Evolutionary conservation across 2,329 filamentous ascomycete genomes (phyloP), one percentile per base, ranked within the genome.

Genomic region (Sporothrix schenckii): DNA sequence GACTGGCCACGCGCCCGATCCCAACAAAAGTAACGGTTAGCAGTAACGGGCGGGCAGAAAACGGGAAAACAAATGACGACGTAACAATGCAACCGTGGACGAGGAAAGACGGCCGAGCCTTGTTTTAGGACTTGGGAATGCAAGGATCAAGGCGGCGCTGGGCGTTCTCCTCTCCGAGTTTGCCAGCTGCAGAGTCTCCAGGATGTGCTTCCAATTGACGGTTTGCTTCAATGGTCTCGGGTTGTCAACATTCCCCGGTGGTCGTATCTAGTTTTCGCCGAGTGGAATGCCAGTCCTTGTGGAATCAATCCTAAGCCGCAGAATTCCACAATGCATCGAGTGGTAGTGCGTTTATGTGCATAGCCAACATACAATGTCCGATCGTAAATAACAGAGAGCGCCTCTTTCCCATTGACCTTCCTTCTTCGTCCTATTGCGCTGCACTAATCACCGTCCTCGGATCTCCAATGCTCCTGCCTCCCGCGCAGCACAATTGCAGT

Each of bases 41-140:
- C 24, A 16, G 14, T 50, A 65, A 50, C 44, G 61, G 61, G 63
- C 47, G 49, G 63, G 44, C 21, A 53, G 47, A 27, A 66, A 54
- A 53, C 27, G 49, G 49, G 47, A n/a, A 66, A 66, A 44, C 49
- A 44, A 41, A 41, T 56, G 34, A 67, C 65, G 49, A 67, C 65
- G 65, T 67, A 67, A 66, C 27, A 66, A 66, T 66, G 30, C 63
- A 53, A 66, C 63, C 44, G 44, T 66, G 50, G 58, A 47, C 47
- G 58, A 61, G 58, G 49, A n/a, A 63, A 44, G 58, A 63, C 39
- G 14, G 52, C 58, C 58, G 13, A 16, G 39, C 39, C 41, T 24
- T 16, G 4, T 47, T n/a, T 61, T 16, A 24, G 2, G 41, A 19
- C 21, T 49, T 54, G 52, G 2, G 52, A 11, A 14, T 27, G n/a